Conservation (phyloP, 2,329 filamentous ascomycete species). For the Phyllachora maydis region DNA sequence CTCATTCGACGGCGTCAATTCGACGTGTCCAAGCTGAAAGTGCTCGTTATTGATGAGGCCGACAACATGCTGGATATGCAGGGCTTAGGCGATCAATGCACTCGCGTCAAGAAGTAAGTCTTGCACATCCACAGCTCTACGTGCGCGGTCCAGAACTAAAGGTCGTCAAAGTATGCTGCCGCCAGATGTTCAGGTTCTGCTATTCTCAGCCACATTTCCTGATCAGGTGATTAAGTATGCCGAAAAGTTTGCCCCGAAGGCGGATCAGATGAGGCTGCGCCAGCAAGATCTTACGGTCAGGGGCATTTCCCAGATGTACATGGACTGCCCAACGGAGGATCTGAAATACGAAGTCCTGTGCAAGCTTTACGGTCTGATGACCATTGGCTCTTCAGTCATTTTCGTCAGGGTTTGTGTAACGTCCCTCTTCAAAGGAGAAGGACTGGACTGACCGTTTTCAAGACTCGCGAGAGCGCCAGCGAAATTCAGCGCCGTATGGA, state of each 20-base stretch:
- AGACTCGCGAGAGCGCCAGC: slow-evolving; percentile 71
- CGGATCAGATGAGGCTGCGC: slow-evolving; percentile 72
- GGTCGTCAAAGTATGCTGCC: slow-evolving; percentile 46
- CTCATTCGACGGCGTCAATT: slow-evolving; percentile 60
- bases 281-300: slow-evolving; percentile 88
- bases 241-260: slow-evolving; percentile 60
- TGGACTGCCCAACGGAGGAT: slow-evolving; percentile 67
- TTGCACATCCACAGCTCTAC: no score
- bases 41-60: slow-evolving; percentile 87
- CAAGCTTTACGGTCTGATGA: slow-evolving; percentile 89
- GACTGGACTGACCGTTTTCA: no score
- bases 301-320: slow-evolving; percentile 94
- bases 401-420: slow-evolving; percentile 73
- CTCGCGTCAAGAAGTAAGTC: slow-evolving; percentile 67
- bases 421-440: no score
- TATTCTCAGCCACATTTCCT: slow-evolving; percentile 92
- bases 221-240: slow-evolving; percentile 73
- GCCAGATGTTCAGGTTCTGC: slow-evolving; percentile 58
- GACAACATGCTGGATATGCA: slow-evolving; percentile 98
- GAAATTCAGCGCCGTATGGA: slow-evolving; percentile 76
- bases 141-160: no score
- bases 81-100: slow-evolving; percentile 85
- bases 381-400: slow-evolving; percentile 91
- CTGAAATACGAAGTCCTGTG: slow-evolving; percentile 80
- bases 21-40: slow-evolving; percentile 48